phyloP scores from a whole-genome alignment of 1,139 yeast genomes.

The Pichiaceae sp. region DNA sequence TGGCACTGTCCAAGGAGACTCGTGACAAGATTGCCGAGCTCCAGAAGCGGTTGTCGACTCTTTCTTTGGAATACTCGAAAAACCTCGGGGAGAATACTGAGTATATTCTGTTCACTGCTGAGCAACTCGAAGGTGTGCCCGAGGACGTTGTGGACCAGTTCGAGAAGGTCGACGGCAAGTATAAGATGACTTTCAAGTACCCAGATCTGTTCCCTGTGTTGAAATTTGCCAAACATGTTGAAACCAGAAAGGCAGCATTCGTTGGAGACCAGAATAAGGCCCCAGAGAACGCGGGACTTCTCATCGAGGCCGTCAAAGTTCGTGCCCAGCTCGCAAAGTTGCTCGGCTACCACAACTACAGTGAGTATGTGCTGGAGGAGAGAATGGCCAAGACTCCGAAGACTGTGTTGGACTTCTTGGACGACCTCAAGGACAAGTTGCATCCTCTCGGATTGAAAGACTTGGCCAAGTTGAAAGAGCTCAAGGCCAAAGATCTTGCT shows the following conservation, averaged over 20 bases:
- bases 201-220: constrained; percentile 75
- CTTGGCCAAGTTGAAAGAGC: constrained; percentile 33
- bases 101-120: constrained; percentile 45
- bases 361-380: constrained; percentile 64
- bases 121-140: constrained; percentile 71
- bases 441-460: constrained; percentile 53
- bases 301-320: constrained; percentile 49
- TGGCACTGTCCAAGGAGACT: constrained; percentile 47
- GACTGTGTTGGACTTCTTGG: constrained; percentile 51
- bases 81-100: constrained; percentile 69
- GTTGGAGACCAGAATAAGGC: constrained; percentile 61
- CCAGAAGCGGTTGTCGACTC: constrained; percentile 49
- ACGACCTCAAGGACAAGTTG: constrained; percentile 51
- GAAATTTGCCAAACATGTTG: constrained; percentile 54
- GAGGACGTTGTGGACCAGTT: constrained; percentile 51
- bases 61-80: constrained; percentile 50
- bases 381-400: constrained; percentile 69
- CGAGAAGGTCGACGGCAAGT: constrained; percentile 36
- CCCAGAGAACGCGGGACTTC: constrained; percentile 50
- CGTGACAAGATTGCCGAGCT: constrained; percentile 50
- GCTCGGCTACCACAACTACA: constrained; percentile 59
- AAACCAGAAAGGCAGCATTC: constrained; percentile 59
- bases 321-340: constrained; percentile 55
- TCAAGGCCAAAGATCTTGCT: constrained; percentile 48
- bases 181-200: constrained; percentile 69